These are phyloP conservation scores for Fraxinus latifolia DNA, from an alignment of 305 asterid species.

Conservation along the genomic window DNA sequence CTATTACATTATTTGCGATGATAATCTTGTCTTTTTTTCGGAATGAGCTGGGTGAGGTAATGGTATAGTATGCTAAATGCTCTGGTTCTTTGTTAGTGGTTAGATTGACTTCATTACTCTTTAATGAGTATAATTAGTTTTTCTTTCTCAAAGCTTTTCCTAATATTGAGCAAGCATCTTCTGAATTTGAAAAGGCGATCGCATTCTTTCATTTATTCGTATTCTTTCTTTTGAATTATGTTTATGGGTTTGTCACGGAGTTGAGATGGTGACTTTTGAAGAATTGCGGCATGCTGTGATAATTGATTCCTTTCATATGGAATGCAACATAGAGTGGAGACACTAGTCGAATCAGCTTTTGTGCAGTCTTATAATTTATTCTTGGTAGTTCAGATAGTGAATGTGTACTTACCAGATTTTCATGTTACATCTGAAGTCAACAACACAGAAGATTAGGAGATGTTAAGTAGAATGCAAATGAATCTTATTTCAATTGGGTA, in stretches of 20 bases:
- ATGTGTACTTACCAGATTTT: background rate
- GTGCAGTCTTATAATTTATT: background rate
- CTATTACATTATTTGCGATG: background rate
- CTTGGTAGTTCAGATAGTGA: background rate
- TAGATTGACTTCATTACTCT: background rate
- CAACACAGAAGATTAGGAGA: background rate
- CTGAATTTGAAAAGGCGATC: background rate
- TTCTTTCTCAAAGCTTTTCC: background rate
- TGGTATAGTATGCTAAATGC: background rate
- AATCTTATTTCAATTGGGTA: background rate
- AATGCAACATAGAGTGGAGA: background rate
- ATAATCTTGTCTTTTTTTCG: background rate
- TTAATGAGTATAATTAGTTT: background rate
- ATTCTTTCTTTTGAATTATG: background rate
- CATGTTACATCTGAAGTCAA: background rate
- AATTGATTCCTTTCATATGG: background rate
- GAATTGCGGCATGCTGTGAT: background rate
- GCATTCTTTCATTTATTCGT: background rate
- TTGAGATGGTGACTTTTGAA: background rate
- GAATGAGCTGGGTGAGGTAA: background rate
- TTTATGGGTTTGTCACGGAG: background rate
- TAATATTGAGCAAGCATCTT: background rate
- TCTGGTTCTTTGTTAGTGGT: background rate
- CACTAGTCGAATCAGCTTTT: background rate
- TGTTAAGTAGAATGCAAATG: background rate